Conservation (phyloP, 2,329 filamentous ascomycete species). For the Lizonia empirigonia region DNA sequence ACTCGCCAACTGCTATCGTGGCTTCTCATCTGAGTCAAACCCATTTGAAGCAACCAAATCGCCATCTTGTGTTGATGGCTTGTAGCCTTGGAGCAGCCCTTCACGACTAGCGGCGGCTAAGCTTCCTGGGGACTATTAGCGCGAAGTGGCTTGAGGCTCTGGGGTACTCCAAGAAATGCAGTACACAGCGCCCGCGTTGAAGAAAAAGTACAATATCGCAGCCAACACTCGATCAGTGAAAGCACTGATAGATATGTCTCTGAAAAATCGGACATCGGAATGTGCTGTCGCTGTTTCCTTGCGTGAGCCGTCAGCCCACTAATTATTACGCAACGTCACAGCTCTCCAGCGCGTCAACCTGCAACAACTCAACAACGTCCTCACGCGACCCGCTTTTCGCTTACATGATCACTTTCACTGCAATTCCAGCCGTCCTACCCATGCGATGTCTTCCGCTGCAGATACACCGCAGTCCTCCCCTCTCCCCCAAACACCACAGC, state of each 20-base stretch:
- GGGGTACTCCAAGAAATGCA: constrained; percentile 18
- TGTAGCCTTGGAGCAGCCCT: too few relatives aligned
- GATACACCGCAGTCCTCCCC: constrained; percentile 25
- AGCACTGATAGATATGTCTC: not conserved
- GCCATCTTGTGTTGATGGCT: too few relatives aligned
- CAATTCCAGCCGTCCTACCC: not conserved
- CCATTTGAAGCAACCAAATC: too few relatives aligned
- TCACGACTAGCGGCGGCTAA: constrained; percentile 35
- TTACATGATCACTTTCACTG: constrained; percentile 17
- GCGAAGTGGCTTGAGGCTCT: constrained; percentile 19
- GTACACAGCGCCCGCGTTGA: not conserved
- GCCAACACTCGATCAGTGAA: not conserved
- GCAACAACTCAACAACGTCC: constrained; percentile 21
- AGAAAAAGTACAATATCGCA: not conserved
- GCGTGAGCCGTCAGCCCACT: constrained; percentile 31
- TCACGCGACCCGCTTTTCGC: constrained; percentile 36
- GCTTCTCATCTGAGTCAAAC: too few relatives aligned
- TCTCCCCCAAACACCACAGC: constrained; percentile 22
- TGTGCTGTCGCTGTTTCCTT: constrained; percentile 9
- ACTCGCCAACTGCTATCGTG: not conserved
- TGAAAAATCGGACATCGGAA: constrained; percentile 10
- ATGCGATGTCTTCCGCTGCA: constrained; percentile 38
- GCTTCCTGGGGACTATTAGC: constrained; percentile 38
- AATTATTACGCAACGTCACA: constrained; percentile 34
- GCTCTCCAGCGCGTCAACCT: constrained; percentile 21